phyloP scores from a whole-genome alignment of 768 basidiomycete species.

The Termitomyces sp. region DNA sequence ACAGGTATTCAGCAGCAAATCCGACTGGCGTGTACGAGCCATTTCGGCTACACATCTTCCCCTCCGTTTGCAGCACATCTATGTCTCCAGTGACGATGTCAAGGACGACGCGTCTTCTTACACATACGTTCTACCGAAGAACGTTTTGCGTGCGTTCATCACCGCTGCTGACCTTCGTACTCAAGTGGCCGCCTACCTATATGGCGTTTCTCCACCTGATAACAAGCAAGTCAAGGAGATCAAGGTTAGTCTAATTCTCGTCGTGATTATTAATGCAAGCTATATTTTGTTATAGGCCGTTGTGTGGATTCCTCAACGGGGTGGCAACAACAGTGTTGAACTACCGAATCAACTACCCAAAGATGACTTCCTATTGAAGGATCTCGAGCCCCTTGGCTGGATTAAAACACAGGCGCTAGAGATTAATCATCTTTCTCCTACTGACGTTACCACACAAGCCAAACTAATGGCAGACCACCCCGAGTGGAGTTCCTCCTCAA shows the following conservation, averaged over 20 bases:
- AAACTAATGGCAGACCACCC: slow-evolving; percentile 97
- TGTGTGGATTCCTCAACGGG: slow-evolving; percentile 97
- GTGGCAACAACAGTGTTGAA: slow-evolving; percentile 93
- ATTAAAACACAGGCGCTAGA: slow-evolving; percentile 96
- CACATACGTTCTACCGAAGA: slow-evolving; percentile 97
- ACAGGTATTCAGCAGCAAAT: slow-evolving; percentile 98
- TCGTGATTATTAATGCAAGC: background rate
- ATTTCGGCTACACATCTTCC: slow-evolving; percentile 96
- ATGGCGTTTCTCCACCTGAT: slow-evolving; percentile 89
- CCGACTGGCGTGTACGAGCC: slow-evolving; percentile 98
- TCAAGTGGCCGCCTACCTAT: slow-evolving; percentile 92
- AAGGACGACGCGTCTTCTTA: slow-evolving; percentile 94
- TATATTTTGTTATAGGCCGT: slow-evolving; percentile 51
- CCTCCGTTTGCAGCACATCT: slow-evolving; percentile 96
- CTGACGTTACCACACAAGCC: slow-evolving; percentile 90
- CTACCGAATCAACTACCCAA: slow-evolving; percentile 86
- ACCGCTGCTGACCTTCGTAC: slow-evolving; percentile 92
- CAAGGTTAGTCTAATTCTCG: slow-evolving; percentile 51
- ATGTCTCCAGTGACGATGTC: slow-evolving; percentile 98
- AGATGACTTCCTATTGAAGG: slow-evolving; percentile 93
- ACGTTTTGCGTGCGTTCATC: slow-evolving; percentile 91
- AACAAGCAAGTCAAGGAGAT: slow-evolving; percentile 99
- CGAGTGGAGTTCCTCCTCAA: slow-evolving; percentile 91
- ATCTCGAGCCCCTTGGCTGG: slow-evolving; percentile 94
- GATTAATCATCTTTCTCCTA: slow-evolving; percentile 87